These are phyloP conservation scores for Beauveria scarabaeidicola DNA, from an alignment of 2,329 filamentous ascomycete species.

Conservation along the genomic window DNA sequence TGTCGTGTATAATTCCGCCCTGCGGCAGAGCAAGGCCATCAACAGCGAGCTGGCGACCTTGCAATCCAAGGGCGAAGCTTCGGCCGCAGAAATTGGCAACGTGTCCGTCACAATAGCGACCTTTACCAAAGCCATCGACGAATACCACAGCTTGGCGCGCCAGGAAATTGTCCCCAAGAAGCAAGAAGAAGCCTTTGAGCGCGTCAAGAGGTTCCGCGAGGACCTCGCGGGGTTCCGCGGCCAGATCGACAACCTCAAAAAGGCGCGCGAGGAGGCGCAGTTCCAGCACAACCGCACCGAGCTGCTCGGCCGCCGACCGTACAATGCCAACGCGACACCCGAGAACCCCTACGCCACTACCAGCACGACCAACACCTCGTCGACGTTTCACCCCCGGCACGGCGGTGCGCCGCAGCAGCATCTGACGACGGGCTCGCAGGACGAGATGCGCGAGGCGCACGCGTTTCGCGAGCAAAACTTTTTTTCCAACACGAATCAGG, in stretches of 20 bases:
- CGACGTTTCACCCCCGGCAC: slow-evolving; percentile 34
- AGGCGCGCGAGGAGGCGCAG: slow-evolving; percentile 64
- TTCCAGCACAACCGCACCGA: slow-evolving; percentile 63
- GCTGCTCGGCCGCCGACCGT: slow-evolving; percentile 76
- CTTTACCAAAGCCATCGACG: slow-evolving; percentile 83
- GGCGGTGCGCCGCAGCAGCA: slow-evolving; percentile 18
- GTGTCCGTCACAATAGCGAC: slow-evolving; percentile 69
- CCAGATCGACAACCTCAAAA: slow-evolving; percentile 70
- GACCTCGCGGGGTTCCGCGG: slow-evolving; percentile 74
- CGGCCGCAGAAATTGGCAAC: slow-evolving; percentile 51
- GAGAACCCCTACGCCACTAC: slow-evolving; percentile 84
- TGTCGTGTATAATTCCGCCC: slow-evolving; percentile 74
- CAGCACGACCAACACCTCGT: slow-evolving; percentile 21
- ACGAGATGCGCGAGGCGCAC: slow-evolving; percentile 67
- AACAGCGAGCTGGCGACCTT: slow-evolving; percentile 68
- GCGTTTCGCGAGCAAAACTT: slow-evolving; percentile 86
- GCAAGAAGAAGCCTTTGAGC: slow-evolving; percentile 80
- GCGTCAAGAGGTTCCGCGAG: slow-evolving; percentile 73
- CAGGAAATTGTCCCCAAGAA: slow-evolving; percentile 87
- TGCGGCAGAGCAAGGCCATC: slow-evolving; percentile 76
- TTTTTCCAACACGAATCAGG: slow-evolving; percentile 69
- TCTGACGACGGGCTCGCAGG: slow-evolving; percentile 43
- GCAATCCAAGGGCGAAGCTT: slow-evolving; percentile 54
- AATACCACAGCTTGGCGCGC: slow-evolving; percentile 77
- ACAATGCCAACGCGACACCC: slow-evolving; percentile 54